Evolutionary conservation across 1,284 basidiomycete genomes (phyloP).

Genomic region (Fomitopsis betulina): DNA sequence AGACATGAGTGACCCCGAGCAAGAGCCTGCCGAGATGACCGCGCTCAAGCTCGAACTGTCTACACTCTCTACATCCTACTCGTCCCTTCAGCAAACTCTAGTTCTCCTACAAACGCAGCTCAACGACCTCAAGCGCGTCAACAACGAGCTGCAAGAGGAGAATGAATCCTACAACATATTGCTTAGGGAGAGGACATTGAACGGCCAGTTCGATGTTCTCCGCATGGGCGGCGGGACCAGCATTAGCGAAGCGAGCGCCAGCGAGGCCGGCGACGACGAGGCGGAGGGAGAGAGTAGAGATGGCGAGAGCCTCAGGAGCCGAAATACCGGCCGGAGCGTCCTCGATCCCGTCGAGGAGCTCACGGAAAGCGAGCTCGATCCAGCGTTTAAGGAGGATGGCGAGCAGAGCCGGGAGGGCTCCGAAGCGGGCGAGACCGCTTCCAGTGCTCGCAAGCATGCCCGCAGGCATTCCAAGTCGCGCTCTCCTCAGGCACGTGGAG

Average conservation of each 20-base stretch:
- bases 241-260: slow-evolving; percentile 34
- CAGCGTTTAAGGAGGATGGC: slow-evolving; percentile 26
- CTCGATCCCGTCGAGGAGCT: slow-evolving; percentile 31
- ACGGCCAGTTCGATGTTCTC: slow-evolving; percentile 76
- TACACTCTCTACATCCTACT: slow-evolving; percentile 75
- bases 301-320: slow-evolving; percentile 52
- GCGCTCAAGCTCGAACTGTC: slow-evolving; percentile 73
- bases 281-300: slow-evolving; percentile 27
- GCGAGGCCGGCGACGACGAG: slow-evolving; percentile 47
- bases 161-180: slow-evolving; percentile 95
- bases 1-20: slow-evolving; percentile 55
- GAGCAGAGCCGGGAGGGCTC: slow-evolving; percentile 20
- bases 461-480: slow-evolving; percentile 48
- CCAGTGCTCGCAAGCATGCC: slow-evolving; percentile 40
- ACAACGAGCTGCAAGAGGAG: slow-evolving; percentile 82
- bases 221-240: slow-evolving; percentile 54
- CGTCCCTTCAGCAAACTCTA: slow-evolving; percentile 74
- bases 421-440: slow-evolving; percentile 28
- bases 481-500: slow-evolving; percentile 52
- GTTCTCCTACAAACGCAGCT: slow-evolving; percentile 73
- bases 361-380: slow-evolving; percentile 34
- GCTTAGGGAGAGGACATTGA: slow-evolving; percentile 83
- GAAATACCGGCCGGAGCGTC: slow-evolving; percentile 43
- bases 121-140: slow-evolving; percentile 74
- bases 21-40: slow-evolving; percentile 81